A percentile compares a stretch with the other conserved stretches of the same genome.
phyloP scores from a whole-genome alignment of 805 yeast species.

The Candida pini region DNA sequence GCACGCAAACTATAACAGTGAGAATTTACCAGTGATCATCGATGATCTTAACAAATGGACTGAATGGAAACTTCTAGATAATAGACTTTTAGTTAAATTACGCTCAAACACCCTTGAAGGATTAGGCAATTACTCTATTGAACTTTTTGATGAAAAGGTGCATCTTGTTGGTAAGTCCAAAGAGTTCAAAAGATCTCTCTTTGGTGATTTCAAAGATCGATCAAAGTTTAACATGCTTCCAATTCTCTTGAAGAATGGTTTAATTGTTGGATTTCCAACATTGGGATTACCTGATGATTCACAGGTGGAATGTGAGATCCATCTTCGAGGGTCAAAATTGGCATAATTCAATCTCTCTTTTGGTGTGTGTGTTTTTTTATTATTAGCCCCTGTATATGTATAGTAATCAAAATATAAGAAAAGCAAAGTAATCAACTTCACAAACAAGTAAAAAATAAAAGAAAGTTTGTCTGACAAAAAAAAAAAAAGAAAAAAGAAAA shows the following conservation, averaged over 20 bases:
- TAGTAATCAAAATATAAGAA: too few relatives aligned
- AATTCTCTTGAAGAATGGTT: too few relatives aligned
- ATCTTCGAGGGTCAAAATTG: background rate
- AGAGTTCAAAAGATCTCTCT: background rate
- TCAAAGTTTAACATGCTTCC: too few relatives aligned
- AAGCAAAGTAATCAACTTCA: too few relatives aligned
- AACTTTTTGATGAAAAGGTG: background rate
- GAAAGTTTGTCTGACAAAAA: background rate
- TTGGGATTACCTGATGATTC: background rate
- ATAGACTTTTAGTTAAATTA: background rate
- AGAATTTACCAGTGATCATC: background rate
- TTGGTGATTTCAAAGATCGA: too few relatives aligned
- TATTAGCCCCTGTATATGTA: background rate
- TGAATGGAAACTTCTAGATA: conserved; percentile 1
- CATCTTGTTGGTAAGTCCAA: background rate
- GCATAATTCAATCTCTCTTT: background rate
- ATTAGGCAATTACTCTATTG: background rate
- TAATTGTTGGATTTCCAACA: background rate
- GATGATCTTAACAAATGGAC: background rate
- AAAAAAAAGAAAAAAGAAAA: background rate
- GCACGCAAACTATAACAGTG: background rate
- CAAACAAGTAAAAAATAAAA: too few relatives aligned
- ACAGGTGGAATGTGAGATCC: background rate
- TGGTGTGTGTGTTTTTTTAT: background rate
- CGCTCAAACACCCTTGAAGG: background rate